phyloP scores from a whole-genome alignment of 2,329 filamentous ascomycete species.

The Blumeriella jaapii region DNA sequence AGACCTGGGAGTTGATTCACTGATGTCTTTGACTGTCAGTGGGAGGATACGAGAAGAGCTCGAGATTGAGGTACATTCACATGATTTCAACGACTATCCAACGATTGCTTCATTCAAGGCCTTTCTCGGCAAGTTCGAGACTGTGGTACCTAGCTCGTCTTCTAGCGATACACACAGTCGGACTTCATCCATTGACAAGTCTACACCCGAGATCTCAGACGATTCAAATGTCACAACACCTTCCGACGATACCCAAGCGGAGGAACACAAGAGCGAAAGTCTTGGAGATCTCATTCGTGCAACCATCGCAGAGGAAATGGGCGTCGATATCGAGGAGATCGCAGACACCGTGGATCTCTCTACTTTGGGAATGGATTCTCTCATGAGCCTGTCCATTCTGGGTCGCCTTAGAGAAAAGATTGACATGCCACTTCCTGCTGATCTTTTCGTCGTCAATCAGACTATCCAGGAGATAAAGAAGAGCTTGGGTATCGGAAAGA shows the following conservation, averaged over 20 bases:
- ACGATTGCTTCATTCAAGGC: slow-evolving; percentile 43
- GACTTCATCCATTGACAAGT: slow-evolving; percentile 6
- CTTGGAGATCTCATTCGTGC: slow-evolving; percentile 45
- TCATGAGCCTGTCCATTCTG: slow-evolving; percentile 45
- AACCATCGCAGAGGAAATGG: slow-evolving; percentile 61
- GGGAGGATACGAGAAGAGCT: slow-evolving; percentile 47
- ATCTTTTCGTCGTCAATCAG: slow-evolving; percentile 18
- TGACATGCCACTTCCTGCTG: slow-evolving; percentile 39
- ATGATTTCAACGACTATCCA: slow-evolving; percentile 32
- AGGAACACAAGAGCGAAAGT: slow-evolving; percentile 36
- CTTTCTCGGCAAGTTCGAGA: slow-evolving; percentile 32
- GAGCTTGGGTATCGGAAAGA: slow-evolving; percentile 10
- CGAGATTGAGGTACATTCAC: slow-evolving; percentile 35
- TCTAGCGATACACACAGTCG: slow-evolving; percentile 6
- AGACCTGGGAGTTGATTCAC: slow-evolving; percentile 48
- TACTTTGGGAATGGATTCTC: slow-evolving; percentile 47
- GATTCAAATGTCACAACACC: slow-evolving; percentile 43
- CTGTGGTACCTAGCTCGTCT: slow-evolving; percentile 7
- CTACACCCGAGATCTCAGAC: slow-evolving; percentile 33
- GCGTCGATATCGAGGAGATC: slow-evolving; percentile 54
- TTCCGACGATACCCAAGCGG: slow-evolving; percentile 34
- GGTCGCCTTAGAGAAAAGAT: slow-evolving; percentile 43
- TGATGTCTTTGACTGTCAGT: slow-evolving; percentile 47
- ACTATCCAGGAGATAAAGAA: slow-evolving; percentile 24
- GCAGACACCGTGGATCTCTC: slow-evolving; percentile 41